phyloP scores from a whole-genome alignment of 768 basidiomycete species.

The Lentinus tigrinus region DNA sequence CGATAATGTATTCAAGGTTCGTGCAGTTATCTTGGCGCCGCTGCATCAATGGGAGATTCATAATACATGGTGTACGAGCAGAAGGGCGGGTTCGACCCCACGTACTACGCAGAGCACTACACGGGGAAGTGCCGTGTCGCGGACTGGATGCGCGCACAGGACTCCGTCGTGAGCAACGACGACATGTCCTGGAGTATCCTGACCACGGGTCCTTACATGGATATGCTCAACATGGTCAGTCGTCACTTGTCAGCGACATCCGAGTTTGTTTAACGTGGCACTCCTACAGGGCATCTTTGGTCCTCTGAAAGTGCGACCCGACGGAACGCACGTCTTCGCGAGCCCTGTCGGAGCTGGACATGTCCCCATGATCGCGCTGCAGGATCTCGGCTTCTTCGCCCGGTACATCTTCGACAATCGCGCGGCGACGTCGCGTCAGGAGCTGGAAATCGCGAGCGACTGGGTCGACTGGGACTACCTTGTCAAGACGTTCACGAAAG shows the following conservation, averaged over 20 bases:
- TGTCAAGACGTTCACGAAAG: slow-evolving; percentile 26
- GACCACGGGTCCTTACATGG: slow-evolving; percentile 29
- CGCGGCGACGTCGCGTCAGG: slow-evolving; percentile 20
- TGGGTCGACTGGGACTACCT: slow-evolving; percentile 25
- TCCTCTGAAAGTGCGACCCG: slow-evolving; percentile 23
- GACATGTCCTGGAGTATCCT: slow-evolving; percentile 38
- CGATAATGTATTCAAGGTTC: slow-evolving; percentile 39
- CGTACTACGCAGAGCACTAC: slow-evolving; percentile 37
- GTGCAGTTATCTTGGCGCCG: slow-evolving; percentile 12
- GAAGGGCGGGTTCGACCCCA: slow-evolving; percentile 18
- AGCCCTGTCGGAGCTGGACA: slow-evolving; percentile 25
- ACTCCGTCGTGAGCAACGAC: slow-evolving; percentile 30
- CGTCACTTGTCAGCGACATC: neutral
- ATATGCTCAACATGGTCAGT: slow-evolving; percentile 17
- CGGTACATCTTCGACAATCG: slow-evolving; percentile 33
- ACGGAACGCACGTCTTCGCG: slow-evolving; percentile 31
- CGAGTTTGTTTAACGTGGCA: neutral
- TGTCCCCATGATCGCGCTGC: slow-evolving; percentile 30
- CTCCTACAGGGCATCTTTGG: slow-evolving; percentile 17
- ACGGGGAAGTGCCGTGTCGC: slow-evolving; percentile 40
- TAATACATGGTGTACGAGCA: neutral
- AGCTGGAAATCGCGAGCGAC: slow-evolving; percentile 28
- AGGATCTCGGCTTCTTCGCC: slow-evolving; percentile 29
- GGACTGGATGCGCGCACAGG: slow-evolving; percentile 38
- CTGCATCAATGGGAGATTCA: neutral